Percentiles rank a stretch among this genome's conserved stretches.
These are phyloP conservation scores for Colletotrichum musicola DNA, from an alignment of 2,329 filamentous ascomycete species.

Conservation along the genomic window DNA sequence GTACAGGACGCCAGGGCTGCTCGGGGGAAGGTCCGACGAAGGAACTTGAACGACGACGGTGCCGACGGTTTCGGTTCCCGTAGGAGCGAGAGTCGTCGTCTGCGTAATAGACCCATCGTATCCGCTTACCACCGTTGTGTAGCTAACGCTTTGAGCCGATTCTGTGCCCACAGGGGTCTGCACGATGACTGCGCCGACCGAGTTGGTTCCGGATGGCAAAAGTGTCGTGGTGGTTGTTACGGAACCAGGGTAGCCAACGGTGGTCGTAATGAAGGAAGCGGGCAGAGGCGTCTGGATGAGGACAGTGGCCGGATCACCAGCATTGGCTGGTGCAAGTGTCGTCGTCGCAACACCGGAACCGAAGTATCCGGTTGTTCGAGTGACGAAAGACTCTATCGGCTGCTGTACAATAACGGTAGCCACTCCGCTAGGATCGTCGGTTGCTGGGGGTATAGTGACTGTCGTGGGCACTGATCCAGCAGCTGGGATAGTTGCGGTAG, in stretches of 20 bases:
- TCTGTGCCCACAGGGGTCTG: constrained; percentile 6
- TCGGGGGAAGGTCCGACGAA: background rate
- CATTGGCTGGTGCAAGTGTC: constrained; percentile 8
- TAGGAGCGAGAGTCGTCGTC: constrained; percentile 11
- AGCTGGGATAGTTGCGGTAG: constrained; percentile 1
- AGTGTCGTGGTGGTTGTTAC: constrained; percentile 16
- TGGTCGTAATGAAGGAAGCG: constrained; percentile 19
- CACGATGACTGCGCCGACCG: constrained; percentile 29
- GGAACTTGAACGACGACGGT: constrained; percentile 12
- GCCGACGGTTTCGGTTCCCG: constrained; percentile 8
- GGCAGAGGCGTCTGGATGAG: constrained; percentile 24
- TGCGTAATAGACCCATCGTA: background rate
- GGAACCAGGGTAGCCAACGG: constrained; percentile 14
- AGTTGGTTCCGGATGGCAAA: constrained; percentile 23
- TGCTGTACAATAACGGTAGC: constrained; percentile 14
- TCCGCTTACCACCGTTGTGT: constrained; percentile 14
- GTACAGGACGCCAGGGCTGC: background rate
- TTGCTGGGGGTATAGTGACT: constrained; percentile 2
- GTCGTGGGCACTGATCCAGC: constrained; percentile 18
- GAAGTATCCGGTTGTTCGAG: constrained; percentile 15
- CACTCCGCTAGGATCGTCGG: constrained; percentile 10
- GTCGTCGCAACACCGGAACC: constrained; percentile 17
- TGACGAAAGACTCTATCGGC: constrained; percentile 9
- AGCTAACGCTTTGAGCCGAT: background rate
- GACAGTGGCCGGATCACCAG: constrained; percentile 20